phyloP scores from a whole-genome alignment of 805 yeast genomes.

The fission yeast (Schizosaccharomyces pombe) region DNA sequence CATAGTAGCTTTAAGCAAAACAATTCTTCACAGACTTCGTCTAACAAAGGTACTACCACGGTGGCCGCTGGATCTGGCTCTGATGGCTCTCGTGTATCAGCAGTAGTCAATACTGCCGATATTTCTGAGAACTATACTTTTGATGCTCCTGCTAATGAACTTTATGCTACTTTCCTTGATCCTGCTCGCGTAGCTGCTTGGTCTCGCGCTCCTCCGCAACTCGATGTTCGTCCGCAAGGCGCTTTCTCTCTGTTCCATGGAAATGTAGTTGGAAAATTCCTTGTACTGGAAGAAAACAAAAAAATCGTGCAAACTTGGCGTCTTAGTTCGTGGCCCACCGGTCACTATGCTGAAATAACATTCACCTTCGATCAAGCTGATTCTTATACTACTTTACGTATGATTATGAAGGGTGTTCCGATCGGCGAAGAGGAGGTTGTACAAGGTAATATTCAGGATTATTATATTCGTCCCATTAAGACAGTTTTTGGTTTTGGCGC shows the following conservation, averaged over 20 bases:
- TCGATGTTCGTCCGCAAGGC: slow-evolving; percentile 37
- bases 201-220: slow-evolving; percentile 50
- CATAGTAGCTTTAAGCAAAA: background rate
- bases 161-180: slow-evolving; percentile 54
- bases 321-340: slow-evolving; percentile 67
- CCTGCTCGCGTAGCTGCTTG: slow-evolving; percentile 68
- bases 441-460: slow-evolving; percentile 61
- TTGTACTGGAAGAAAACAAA: slow-evolving; percentile 33
- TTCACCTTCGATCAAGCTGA: slow-evolving; percentile 51
- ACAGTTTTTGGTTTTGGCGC: slow-evolving; percentile 46
- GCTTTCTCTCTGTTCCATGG: slow-evolving; percentile 65
- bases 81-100: slow-evolving; percentile 12
- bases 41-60: slow-evolving; percentile 7
- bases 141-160: slow-evolving; percentile 68
- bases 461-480: slow-evolving; percentile 74
- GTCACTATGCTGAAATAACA: slow-evolving; percentile 47
- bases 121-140: slow-evolving; percentile 56
- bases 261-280: slow-evolving; percentile 48
- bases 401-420: slow-evolving; percentile 71
- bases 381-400: slow-evolving; percentile 63
- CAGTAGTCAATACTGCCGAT: slow-evolving; percentile 55
- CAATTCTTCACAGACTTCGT: slow-evolving; percentile 6
- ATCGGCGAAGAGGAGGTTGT: slow-evolving; percentile 78
- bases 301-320: slow-evolving; percentile 64
- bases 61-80: slow-evolving; percentile 1